Evolutionary conservation across 78 protist species (phyloP).

Genomic region (Dictyostelium capitatum): DNA sequence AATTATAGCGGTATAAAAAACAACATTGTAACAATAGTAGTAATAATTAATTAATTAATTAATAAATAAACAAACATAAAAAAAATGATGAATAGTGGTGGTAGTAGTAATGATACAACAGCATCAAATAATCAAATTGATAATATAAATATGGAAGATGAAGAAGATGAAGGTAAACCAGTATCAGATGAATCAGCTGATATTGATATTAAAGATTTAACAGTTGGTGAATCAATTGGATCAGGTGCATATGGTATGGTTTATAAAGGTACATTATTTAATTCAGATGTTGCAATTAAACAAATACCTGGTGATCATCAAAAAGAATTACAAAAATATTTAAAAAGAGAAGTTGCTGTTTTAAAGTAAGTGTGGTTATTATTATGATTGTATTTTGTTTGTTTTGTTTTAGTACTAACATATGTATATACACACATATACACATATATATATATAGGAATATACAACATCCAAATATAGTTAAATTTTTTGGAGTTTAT

Average conservation of each 20-base stretch:
- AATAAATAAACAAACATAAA: neutral
- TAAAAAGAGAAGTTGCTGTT: slow-evolving; percentile 78
- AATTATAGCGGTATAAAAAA: too few species aligned
- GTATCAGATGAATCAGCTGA: slow-evolving; percentile 59
- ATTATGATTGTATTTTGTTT: neutral
- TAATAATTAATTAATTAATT: neutral
- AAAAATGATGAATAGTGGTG: neutral
- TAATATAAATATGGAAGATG: neutral
- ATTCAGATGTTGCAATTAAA: slow-evolving; percentile 63
- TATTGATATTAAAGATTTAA: slow-evolving; percentile 51
- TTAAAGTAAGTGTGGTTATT: slow-evolving; percentile 42
- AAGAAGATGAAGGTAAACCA: slow-evolving; percentile 29
- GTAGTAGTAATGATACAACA: neutral
- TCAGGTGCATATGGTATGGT: slow-evolving; percentile 75
- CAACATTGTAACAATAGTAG: too few species aligned
- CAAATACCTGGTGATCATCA: slow-evolving; percentile 49
- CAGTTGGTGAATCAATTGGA: slow-evolving; percentile 50
- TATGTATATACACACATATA: too few species aligned
- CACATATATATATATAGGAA: slow-evolving; percentile 44
- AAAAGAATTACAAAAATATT: slow-evolving; percentile 55
- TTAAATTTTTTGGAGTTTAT: slow-evolving; percentile 74
- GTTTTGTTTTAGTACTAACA: neutral
- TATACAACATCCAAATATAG: slow-evolving; percentile 82
- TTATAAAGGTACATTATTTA: slow-evolving; percentile 41
- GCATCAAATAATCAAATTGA: neutral